These are phyloP conservation scores for Platanthera zijinensis DNA, from an alignment of 106 monocot genomes.

Conservation along the genomic window DNA sequence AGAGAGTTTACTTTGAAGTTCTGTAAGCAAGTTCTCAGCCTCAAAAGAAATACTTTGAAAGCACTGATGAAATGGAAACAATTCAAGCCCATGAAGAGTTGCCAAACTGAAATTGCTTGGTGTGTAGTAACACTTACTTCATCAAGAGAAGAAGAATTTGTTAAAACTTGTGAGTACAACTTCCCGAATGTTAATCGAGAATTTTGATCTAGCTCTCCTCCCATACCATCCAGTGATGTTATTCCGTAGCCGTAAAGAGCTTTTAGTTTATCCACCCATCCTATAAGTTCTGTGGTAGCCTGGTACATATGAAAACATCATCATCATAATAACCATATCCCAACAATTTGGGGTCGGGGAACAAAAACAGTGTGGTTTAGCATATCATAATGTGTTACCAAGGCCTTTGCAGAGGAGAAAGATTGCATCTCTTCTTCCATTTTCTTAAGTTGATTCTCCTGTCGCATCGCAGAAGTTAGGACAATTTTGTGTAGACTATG, in stretches of 20 bases:
- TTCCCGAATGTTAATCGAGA: constrained; percentile 37
- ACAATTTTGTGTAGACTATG: constrained; percentile 46
- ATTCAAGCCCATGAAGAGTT: neutral
- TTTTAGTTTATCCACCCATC: constrained; percentile 46
- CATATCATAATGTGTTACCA: constrained; percentile 19
- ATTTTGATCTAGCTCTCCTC: constrained; percentile 44
- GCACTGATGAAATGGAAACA: constrained; percentile 22
- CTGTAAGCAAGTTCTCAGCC: constrained; percentile 53
- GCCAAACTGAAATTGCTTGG: neutral
- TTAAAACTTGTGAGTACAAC: constrained; percentile 48
- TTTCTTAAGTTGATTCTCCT: constrained; percentile 65
- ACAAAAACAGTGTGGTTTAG: neutral
- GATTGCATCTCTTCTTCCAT: constrained; percentile 54
- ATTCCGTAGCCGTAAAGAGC: constrained; percentile 34
- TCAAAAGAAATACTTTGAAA: constrained; percentile 48
- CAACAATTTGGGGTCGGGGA: neutral
- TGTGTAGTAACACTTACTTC: constrained; percentile 30
- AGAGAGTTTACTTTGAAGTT: constrained; percentile 37
- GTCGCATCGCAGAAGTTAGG: constrained; percentile 48
- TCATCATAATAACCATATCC: too few species aligned
- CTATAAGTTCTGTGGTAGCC: constrained; percentile 52
- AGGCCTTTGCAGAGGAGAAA: constrained; percentile 45
- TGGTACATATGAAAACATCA: constrained; percentile 1
- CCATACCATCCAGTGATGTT: constrained; percentile 31
- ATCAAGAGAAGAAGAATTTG: constrained; percentile 43